Evolutionary conservation across 1,284 basidiomycete genomes (phyloP).

Genomic region (Fomitopsis pinicola): DNA sequence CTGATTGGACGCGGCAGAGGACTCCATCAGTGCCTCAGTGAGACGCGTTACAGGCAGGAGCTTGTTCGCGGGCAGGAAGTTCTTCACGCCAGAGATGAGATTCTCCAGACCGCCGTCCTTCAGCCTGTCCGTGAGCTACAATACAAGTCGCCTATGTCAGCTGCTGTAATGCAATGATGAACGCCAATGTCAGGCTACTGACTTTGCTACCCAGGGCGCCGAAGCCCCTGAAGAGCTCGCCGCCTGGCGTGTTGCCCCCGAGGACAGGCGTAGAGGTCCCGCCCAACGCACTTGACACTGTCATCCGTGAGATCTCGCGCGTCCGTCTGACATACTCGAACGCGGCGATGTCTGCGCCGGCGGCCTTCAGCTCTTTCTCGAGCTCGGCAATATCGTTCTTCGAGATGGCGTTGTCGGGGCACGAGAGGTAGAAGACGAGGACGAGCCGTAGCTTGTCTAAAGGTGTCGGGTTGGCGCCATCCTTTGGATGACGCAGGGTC

Average conservation of each 20-base stretch:
- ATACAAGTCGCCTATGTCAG: slow-evolving; percentile 10
- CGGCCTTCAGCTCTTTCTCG: slow-evolving; percentile 80
- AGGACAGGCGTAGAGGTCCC: slow-evolving; percentile 75
- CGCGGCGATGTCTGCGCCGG: slow-evolving; percentile 79
- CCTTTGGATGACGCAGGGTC: slow-evolving; percentile 65
- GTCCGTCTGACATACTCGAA: slow-evolving; percentile 93
- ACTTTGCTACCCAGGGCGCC: slow-evolving; percentile 89
- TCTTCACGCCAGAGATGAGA: slow-evolving; percentile 96
- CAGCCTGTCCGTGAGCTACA: slow-evolving; percentile 83
- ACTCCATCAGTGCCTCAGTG: slow-evolving; percentile 96
- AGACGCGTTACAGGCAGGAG: slow-evolving; percentile 90
- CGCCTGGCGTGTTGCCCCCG: slow-evolving; percentile 62
- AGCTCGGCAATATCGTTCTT: slow-evolving; percentile 88
- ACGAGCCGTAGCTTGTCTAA: slow-evolving; percentile 92
- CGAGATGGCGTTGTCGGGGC: slow-evolving; percentile 73
- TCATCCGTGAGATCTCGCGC: slow-evolving; percentile 87
- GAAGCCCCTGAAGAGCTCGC: slow-evolving; percentile 88
- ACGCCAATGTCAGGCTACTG: slow-evolving; percentile 23
- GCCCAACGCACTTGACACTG: slow-evolving; percentile 46
- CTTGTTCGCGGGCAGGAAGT: slow-evolving; percentile 95
- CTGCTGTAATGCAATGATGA: not conserved
- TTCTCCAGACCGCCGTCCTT: slow-evolving; percentile 96
- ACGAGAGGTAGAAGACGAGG: slow-evolving; percentile 90
- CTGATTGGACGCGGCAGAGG: slow-evolving; percentile 85
- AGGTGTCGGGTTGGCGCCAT: slow-evolving; percentile 64